A percentile compares a stretch with the other conserved stretches of the same genome.
phyloP scores from a whole-genome alignment of 768 basidiomycete genomes.

The Lactarius psammicola region DNA sequence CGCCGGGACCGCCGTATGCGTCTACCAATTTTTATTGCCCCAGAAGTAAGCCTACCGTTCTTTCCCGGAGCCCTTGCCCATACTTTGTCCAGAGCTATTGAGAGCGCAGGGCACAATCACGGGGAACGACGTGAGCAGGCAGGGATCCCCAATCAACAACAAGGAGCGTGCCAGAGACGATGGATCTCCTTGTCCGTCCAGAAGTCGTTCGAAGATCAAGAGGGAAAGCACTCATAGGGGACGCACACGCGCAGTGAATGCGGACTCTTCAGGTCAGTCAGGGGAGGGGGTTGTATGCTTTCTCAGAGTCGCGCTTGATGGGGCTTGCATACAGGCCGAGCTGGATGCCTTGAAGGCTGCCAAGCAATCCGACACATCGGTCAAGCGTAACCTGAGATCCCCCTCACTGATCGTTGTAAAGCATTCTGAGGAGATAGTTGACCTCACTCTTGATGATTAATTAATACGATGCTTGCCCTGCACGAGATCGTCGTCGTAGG shows the following conservation, averaged over 20 bases:
- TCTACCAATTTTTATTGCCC: conserved; percentile 6
- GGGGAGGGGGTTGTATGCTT: no score
- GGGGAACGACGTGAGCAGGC: neutral
- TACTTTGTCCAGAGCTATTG: conserved; percentile 7
- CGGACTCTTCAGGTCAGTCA: conserved; percentile 14
- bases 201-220: neutral
- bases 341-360: no score
- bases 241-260: conserved; percentile 3
- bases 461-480: conserved; percentile 46
- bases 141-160: neutral
- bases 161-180: conserved; percentile 10
- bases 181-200: conserved; percentile 2
- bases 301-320: no score
- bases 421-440: no score
- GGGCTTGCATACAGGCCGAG: no score
- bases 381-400: conserved; percentile 13
- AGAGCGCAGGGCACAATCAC: conserved; percentile 14
- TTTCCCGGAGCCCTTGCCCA: neutral
- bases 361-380: no score
- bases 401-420: conserved; percentile 8
- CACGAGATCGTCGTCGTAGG: conserved; percentile 79
- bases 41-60: neutral
- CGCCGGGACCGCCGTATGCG: neutral
- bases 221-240: neutral
- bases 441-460: conserved; percentile 18